Evolutionary conservation across 495 filamentous ascomycete genomes (phyloP).

Genomic region (Cairneyella variabilis): DNA sequence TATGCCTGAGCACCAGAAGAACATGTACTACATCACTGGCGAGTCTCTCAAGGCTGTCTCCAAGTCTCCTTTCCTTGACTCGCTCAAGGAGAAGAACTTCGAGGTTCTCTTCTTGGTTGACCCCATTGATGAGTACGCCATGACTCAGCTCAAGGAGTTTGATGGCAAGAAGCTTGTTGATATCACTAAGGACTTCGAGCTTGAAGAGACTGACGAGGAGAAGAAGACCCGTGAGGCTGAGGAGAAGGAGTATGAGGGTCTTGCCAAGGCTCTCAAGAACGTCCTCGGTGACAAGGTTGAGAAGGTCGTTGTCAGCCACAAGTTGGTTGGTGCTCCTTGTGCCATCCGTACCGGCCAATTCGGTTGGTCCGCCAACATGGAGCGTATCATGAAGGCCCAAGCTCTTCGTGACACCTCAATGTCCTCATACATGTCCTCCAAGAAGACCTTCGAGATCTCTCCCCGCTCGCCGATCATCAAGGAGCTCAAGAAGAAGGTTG

Average conservation of each 20-base stretch:
- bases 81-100: constrained; percentile 99
- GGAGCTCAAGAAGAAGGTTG: constrained; percentile 98
- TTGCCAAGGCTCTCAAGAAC: constrained; percentile 97
- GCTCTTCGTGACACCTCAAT: constrained; percentile 99
- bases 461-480: constrained; percentile 96
- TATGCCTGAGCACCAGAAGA: constrained; percentile 99
- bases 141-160: constrained; percentile 99
- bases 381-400: constrained; percentile 99
- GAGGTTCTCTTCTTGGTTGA: constrained; percentile 99
- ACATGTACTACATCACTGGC: constrained; percentile 99
- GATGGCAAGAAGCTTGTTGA: constrained; percentile 99
- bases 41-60: constrained; percentile 97
- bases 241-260: constrained; percentile 94
- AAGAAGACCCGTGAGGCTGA: constrained; percentile 93
- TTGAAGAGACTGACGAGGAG: constrained; percentile 99
- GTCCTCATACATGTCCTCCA: constrained; percentile 99
- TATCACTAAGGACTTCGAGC: constrained; percentile 99
- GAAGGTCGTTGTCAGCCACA: constrained; percentile 99
- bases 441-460: constrained; percentile 99
- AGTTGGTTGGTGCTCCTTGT: constrained; percentile 91
- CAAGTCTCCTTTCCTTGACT: constrained; percentile 98
- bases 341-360: constrained; percentile 99
- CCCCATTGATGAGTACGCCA: constrained; percentile 99
- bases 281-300: constrained; percentile 98
- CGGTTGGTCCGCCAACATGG: constrained; percentile 99